Percentiles rank a stretch among this genome's conserved stretches.
Evolutionary conservation across 352 stramenopile species (phyloP).

Genomic region (Albugo candida): DNA sequence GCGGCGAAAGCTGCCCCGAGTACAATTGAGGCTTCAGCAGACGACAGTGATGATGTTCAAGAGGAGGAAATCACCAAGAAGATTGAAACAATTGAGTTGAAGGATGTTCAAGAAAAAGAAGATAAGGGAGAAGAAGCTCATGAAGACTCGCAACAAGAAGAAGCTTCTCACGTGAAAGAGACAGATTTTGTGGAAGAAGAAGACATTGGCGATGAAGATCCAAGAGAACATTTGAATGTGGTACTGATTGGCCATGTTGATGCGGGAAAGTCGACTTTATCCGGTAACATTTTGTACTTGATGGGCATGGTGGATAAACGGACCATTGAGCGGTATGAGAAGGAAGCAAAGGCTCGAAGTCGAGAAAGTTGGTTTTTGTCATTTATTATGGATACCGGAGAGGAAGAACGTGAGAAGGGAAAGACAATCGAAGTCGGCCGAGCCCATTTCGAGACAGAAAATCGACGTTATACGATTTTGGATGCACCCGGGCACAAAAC

Average conservation of each 20-base stretch:
- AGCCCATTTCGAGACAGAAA: constrained; percentile 92
- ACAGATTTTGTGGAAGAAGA: constrained; percentile 37
- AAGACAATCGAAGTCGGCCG: constrained; percentile 81
- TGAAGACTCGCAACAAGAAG: constrained; percentile 16
- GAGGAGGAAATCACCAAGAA: constrained; percentile 1
- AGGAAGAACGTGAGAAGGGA: constrained; percentile 94
- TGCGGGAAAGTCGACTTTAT: constrained; percentile 96
- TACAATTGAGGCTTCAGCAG: background rate
- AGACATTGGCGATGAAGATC: constrained; percentile 81
- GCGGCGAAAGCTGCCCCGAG: background rate
- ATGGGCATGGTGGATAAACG: constrained; percentile 98
- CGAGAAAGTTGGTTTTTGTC: constrained; percentile 87
- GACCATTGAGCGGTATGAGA: constrained; percentile 97
- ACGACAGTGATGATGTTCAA: constrained; percentile 10
- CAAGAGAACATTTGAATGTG: constrained; percentile 96
- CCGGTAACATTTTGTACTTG: constrained; percentile 95
- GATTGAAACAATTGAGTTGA: constrained; percentile 1
- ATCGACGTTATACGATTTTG: constrained; percentile 94
- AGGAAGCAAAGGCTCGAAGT: constrained; percentile 89
- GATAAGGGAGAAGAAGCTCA: background rate
- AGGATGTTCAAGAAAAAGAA: constrained; percentile 3
- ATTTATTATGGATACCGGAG: constrained; percentile 99
- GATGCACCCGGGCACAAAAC: constrained; percentile 98
- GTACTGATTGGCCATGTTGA: constrained; percentile 99
- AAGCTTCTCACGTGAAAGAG: constrained; percentile 7